Conservation (phyloP, 176 grass and related monocot genomes). For the Aegilops tauschii region DNA sequence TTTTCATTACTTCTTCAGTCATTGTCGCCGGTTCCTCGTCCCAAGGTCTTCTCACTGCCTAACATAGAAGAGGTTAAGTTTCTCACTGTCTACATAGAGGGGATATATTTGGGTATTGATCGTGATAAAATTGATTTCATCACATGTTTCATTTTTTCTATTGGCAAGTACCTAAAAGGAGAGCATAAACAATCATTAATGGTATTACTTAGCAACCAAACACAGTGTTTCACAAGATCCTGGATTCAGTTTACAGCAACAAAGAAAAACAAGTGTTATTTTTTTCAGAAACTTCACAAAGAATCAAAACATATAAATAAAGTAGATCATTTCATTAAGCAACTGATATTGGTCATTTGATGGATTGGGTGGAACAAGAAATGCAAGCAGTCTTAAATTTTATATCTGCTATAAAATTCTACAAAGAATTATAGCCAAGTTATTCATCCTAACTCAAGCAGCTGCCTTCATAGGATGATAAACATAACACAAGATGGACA, state of each 20-base stretch:
- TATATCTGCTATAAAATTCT: not conserved
- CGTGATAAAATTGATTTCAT: not conserved
- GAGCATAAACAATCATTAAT: not conserved
- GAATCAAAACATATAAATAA: not conserved
- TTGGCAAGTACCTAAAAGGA: not conserved
- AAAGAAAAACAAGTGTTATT: not conserved
- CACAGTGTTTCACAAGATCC: not conserved
- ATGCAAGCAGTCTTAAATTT: not conserved
- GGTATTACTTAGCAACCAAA: not conserved
- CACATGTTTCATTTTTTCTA: not conserved
- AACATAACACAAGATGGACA: not conserved
- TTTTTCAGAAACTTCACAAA: not conserved
- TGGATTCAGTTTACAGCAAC: not conserved
- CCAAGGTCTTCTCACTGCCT: conserved; percentile 95
- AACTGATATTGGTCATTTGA: not conserved
- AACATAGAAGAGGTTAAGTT: conserved; percentile 37
- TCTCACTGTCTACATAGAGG: conserved; percentile 53
- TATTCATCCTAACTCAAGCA: conserved; percentile 21
- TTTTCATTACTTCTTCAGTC: conserved; percentile 98
- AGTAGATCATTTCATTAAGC: not conserved
- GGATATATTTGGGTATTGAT: not conserved
- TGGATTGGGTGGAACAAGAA: not conserved
- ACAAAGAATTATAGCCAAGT: not conserved
- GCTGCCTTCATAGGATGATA: not conserved
- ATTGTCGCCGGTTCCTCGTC: conserved; percentile 81